Evolutionary conservation across 1,284 basidiomycete species (phyloP), one percentile per base, ranked within the genome.

Genomic region (Kalmanozyma brasiliensis): DNA sequence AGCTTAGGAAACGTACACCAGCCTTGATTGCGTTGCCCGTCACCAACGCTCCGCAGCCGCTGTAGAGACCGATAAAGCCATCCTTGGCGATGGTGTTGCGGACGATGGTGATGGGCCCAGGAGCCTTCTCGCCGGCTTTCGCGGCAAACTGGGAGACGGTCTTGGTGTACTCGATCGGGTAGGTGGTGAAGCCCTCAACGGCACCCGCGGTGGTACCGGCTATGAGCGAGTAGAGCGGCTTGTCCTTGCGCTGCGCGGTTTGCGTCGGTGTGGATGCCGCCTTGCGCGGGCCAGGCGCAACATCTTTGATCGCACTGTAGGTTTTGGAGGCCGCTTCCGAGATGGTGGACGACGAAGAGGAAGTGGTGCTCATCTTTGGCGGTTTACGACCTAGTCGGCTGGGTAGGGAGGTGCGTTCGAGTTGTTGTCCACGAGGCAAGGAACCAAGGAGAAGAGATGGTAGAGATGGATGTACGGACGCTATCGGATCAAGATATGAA

Each of bases 181-280:
- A 94, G n/a, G 91, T 78, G 32, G 85, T 77, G 65, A 86, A 86
- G 9, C 86, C 93, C 85, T 98, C 95, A 46, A 97, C 86, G 3
- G 91, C 94, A 17, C 96, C 95, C 17, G 95, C 95, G 0, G 90
- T 91, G n/a, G 93, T 88, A 23, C 96, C 95, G 1, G 95, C 95
- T 36, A 69, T 63, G 47, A 79, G 72, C 14, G 77, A 79, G 52
- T 72, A 73, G 32, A 76, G 52, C 3, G 77, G 76, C 29, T 77
- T 77, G 57, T 74, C 72, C 55, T 68, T 64, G 30, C 71, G 62
- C 38, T 73, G 58, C 10, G 66, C 66, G 8, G 65, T 69, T 22
- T 65, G 62, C 8, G 61, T 62, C 1, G 62, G 65, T 8, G 53
- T 46, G 16, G 70, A 26, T 30, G 52, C 55, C 2, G 66, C 60